Evolutionary conservation across 306 rosid genomes (phyloP), one percentile per base, ranked within the genome.

Genomic region (Echinosophora koreensis): DNA sequence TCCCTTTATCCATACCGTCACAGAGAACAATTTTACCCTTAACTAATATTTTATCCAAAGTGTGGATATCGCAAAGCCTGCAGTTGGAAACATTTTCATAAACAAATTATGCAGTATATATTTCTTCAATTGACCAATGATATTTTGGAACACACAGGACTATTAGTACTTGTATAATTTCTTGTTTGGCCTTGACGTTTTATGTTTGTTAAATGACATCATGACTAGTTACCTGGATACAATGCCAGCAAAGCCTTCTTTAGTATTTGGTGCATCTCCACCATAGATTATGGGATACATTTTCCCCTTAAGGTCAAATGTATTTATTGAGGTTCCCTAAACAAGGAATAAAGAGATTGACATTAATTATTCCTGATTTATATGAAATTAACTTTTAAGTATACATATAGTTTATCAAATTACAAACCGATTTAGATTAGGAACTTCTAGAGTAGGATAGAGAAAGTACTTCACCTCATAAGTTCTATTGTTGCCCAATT

Each of bases 21-120:
- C 89, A 85, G 0, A 85, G 44, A 52, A 88, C 77, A 68, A 85
- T 88, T 77, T 83, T 88, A 6, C 86, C 86, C 17, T 69, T 30
- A 1, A 81, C 80, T 59, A 42, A 38, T 0, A 78, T 51, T 13
- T 34, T 1, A 52, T 77, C 80, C 78, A 83, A 27, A 0, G 82
- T 15, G 9, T 22, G 65, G 2, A 0, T 2, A 0, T 0, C 1
- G 50, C 87, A 80, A 63, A 30, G 11, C 77, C 85, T 80, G 68
- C 46, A 44, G 0, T 46, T 50, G 12, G 2, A 50, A 69, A 60
- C 61, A 69, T 5, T 68, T 54, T 69, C 34, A 12, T 37, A 14
- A 56, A 30, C 38, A 30, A 71, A 66, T 38, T 47, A 14, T 15
- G 22, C 22, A 27, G 22, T 22, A 14, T 18, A 49, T 1, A 22